Percentiles rank a stretch among this genome's conserved stretches.
phyloP scores from a whole-genome alignment of 75 land plant species.

The Pinus albicaulis region DNA sequence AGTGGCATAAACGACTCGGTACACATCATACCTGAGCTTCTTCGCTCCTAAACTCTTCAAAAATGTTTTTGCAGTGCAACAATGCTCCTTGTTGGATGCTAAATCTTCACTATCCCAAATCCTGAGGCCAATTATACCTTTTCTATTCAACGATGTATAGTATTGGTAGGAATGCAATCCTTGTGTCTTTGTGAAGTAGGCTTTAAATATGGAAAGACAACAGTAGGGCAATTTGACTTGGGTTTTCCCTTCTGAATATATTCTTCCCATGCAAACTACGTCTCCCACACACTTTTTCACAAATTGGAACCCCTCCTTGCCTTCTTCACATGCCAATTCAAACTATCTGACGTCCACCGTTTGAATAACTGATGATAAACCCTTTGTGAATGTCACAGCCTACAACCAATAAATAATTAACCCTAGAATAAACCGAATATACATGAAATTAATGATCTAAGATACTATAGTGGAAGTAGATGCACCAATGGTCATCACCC shows the following conservation, averaged over 20 bases:
- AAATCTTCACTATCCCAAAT: constrained; percentile 3
- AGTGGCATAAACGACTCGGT: not conserved
- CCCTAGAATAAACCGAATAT: too few species aligned
- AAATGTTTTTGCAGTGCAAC: not conserved
- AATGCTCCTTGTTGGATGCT: not conserved
- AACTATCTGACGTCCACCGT: not conserved
- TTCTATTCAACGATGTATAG: not conserved
- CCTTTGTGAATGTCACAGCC: not conserved
- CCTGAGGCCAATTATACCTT: not conserved
- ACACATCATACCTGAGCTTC: not conserved
- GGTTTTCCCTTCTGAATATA: not conserved
- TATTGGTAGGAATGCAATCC: not conserved
- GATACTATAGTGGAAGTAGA: too few species aligned
- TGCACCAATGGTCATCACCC: too few species aligned
- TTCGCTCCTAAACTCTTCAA: not conserved
- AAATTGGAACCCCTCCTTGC: not conserved
- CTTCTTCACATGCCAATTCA: not conserved
- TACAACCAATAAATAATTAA: not conserved
- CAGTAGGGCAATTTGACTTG: not conserved
- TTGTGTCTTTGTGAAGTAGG: not conserved
- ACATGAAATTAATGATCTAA: too few species aligned
- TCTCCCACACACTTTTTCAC: not conserved
- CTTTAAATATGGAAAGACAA: not conserved
- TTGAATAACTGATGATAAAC: not conserved
- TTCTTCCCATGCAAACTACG: not conserved